Base-by-base conservation (phyloP, 176 grass and related monocot species). In the Phoenix dactylifera region DNA sequence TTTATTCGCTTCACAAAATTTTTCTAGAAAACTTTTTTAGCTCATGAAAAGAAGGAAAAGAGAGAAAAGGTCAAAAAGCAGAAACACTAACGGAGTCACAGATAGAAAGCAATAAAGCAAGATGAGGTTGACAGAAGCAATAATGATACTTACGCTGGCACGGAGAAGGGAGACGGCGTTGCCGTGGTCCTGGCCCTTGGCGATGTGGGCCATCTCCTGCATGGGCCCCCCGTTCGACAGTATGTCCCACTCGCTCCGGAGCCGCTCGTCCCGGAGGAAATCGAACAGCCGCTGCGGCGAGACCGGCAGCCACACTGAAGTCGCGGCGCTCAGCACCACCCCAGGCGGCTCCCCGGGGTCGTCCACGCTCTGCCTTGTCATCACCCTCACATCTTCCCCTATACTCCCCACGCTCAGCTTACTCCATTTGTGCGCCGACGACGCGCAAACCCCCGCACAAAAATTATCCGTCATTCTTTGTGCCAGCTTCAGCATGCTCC, bases 381-480 rank as follows among this genome's bases (percentile, higher is more conserved):
- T 89, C 55, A 98, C 64, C 60, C 70, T 74, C 6, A 98, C 88
- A 68, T 89, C 94, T 69, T 85, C 82, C 9, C 74, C 88, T 22
- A 86, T 74, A 50, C 77, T 80, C 18, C 82, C 74, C 10, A 80
- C 78, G 2, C 74, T 76, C 58, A 98, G 55, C 76, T 72, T 89
- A 71, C 74, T 93, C 94, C 94, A 98, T 62, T 92, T 77, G 26
- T 67, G 71, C 20, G 94, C 68, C 49, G 94, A 86, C 15, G 94
- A 93, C 22, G 85, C 79, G 55, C 88, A 79, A 22, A 93, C 85
- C 6, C 93, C 94, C 1, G 82, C 73, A 55, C 85, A 83, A 52
- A 98, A 98, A 79, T 93, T 98, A 18, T 85, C 82, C 15, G 80
- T 83, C 94, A 98, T 98, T 54, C 94, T 76, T 52, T 74, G 49